Percentiles rank a stretch among this genome's conserved stretches.
phyloP scores from a whole-genome alignment of 202 grass and related monocot genomes.

The Musa balbisiana region DNA sequence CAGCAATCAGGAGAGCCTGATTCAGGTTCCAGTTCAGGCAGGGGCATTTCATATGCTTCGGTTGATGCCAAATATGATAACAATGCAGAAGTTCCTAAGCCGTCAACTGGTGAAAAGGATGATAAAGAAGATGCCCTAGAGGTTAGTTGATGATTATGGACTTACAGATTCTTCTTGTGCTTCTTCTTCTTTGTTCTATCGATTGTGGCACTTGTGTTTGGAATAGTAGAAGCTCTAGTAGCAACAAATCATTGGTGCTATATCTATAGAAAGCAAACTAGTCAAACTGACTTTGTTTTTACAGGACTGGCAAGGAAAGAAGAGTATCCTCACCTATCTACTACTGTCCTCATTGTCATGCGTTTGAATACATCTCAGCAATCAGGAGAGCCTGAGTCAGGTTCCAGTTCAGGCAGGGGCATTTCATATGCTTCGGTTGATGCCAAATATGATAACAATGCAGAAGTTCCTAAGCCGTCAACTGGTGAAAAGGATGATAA shows the following conservation, averaged over 20 bases:
- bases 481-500: neutral
- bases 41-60: slow-evolving; percentile 17
- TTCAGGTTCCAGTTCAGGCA: slow-evolving; percentile 34
- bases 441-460: neutral
- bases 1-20: slow-evolving; percentile 31
- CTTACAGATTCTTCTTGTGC: neutral
- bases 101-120: neutral
- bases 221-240: neutral
- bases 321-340: slow-evolving; percentile 88
- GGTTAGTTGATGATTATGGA: neutral
- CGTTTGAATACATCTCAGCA: slow-evolving; percentile 62
- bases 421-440: slow-evolving; percentile 7
- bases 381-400: slow-evolving; percentile 22
- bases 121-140: neutral
- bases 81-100: neutral
- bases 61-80: neutral
- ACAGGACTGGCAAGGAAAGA: slow-evolving; percentile 86
- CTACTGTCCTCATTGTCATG: slow-evolving; percentile 84
- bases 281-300: neutral
- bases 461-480: neutral
- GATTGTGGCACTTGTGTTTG: neutral
- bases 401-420: slow-evolving; percentile 37
- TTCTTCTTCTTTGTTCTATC: neutral
- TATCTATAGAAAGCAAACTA: neutral
- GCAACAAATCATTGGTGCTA: neutral